Percentiles rank a stretch among this genome's conserved stretches.
Conservation (phyloP, 1,284 basidiomycete genomes). For the Puccinia coronata region DNA sequence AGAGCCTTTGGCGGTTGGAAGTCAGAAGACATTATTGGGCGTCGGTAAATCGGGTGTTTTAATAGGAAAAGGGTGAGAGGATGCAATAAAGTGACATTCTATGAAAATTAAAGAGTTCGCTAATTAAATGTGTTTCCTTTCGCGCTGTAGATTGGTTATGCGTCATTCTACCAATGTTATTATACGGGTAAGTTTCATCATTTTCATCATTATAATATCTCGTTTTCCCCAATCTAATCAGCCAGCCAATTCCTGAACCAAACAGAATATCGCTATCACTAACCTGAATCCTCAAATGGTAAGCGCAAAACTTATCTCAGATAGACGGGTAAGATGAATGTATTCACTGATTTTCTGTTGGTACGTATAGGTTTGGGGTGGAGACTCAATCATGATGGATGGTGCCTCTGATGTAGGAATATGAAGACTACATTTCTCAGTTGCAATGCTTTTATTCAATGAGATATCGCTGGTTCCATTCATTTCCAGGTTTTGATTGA, state of each 20-base stretch:
- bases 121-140: neutral
- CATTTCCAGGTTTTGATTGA: slow-evolving; percentile 36
- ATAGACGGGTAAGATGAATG: neutral
- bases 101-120: neutral
- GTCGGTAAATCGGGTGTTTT: slow-evolving; percentile 24
- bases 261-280: slow-evolving; percentile 24
- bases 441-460: neutral
- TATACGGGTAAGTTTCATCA: slow-evolving; percentile 8
- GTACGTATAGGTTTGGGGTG: slow-evolving; percentile 39
- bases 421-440: neutral
- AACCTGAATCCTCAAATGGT: slow-evolving; percentile 23
- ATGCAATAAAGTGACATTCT: neutral
- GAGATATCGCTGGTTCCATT: neutral
- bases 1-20: slow-evolving; percentile 13
- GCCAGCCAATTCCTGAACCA: neutral
- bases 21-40: slow-evolving; percentile 33
- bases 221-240: neutral
- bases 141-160: slow-evolving; percentile 4
- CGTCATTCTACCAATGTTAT: slow-evolving; percentile 4
- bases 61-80: slow-evolving; percentile 41
- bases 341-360: neutral
- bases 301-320: neutral
- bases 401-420: slow-evolving; percentile 28
- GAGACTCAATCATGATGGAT: slow-evolving; percentile 31
- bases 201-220: neutral